Conservation (phyloP, 495 filamentous ascomycete genomes). For the Xylaria scruposa region DNA sequence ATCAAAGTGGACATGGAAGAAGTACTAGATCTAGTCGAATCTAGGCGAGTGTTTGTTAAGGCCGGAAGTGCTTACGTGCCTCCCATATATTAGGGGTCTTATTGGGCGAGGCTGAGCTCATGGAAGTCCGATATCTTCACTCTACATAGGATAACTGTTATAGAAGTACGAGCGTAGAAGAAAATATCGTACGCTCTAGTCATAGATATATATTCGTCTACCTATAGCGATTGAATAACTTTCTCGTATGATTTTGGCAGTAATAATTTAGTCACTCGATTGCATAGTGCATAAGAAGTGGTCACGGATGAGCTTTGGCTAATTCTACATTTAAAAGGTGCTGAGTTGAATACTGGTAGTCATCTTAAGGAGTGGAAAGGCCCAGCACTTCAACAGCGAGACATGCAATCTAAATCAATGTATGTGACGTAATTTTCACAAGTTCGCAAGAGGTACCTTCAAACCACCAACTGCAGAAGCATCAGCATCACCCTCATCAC, state of each 20-base stretch:
- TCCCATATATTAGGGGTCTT: neutral
- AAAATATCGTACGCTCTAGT: neutral
- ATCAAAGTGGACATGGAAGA: slow-evolving; percentile 95
- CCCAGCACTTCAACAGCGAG: neutral
- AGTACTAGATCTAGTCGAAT: slow-evolving; percentile 89
- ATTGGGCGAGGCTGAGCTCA: neutral
- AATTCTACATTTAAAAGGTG: neutral
- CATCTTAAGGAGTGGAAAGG: neutral
- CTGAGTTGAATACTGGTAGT: neutral
- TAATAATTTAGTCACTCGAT: neutral
- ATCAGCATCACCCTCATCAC: neutral
- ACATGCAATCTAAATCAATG: neutral
- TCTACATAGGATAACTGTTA: neutral
- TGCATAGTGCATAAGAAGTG: neutral
- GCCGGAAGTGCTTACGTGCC: slow-evolving; percentile 89
- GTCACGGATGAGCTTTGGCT: neutral
- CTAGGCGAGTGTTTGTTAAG: slow-evolving; percentile 74
- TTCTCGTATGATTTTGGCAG: neutral
- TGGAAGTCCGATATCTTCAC: neutral
- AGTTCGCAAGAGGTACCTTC: neutral
- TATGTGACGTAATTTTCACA: neutral
- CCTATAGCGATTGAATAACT: neutral
- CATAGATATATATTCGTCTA: neutral
- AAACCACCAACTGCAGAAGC: neutral
- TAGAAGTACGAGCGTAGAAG: neutral